Evolutionary conservation across 2,329 filamentous ascomycete genomes (phyloP).

Genomic region (Monilinia laxa): DNA sequence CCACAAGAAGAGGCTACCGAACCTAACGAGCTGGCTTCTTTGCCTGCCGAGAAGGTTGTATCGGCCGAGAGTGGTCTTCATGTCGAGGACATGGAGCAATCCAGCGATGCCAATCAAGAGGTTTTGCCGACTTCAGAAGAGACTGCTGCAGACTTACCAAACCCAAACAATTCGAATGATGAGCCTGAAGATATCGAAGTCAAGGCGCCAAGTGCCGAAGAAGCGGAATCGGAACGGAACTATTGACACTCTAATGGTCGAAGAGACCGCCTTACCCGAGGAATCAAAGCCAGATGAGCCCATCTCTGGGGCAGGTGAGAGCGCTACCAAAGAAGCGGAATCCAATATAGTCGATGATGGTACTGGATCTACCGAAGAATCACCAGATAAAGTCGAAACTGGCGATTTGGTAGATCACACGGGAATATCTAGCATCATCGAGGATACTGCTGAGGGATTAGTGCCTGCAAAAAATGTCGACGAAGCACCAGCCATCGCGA

Average conservation of each 20-base stretch:
- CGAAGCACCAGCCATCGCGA: not conserved
- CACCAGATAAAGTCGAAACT: not conserved
- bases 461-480: not conserved
- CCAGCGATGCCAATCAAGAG: not conserved
- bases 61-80: not conserved
- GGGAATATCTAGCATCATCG: not conserved
- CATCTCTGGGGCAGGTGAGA: not conserved
- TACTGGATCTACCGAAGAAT: not conserved
- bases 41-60: not conserved
- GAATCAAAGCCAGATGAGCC: not conserved
- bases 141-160: not conserved
- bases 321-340: not conserved
- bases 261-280: not conserved
- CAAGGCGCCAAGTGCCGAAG: not conserved
- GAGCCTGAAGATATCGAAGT: conserved; percentile 3
- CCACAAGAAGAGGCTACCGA: not conserved
- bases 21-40: not conserved
- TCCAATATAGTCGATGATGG: not conserved
- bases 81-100: conserved; percentile 6
- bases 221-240: not conserved
- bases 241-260: not conserved
- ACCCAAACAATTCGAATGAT: not conserved
- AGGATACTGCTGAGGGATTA: not conserved
- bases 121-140: not conserved
- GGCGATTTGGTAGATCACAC: not conserved